A percentile compares a stretch with the other conserved stretches of the same genome.
Evolutionary conservation across 805 yeast genomes (phyloP).

Genomic region (Candida silvatica): DNA sequence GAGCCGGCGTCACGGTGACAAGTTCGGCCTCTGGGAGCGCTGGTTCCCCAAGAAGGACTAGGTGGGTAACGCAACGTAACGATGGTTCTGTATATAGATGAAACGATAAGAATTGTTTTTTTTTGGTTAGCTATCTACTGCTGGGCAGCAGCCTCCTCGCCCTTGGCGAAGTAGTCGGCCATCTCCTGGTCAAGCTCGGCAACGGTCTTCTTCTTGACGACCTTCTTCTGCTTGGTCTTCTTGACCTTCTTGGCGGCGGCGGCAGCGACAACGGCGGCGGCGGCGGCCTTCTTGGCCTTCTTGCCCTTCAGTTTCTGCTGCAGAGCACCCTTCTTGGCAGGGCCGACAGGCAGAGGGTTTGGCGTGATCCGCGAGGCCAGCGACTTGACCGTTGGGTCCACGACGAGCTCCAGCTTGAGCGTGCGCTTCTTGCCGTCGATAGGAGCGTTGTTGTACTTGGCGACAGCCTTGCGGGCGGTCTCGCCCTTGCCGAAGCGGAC

Average conservation of each 20-base stretch:
- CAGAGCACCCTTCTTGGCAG: slow-evolving; percentile 6
- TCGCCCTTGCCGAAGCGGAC: slow-evolving; percentile 63
- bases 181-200: slow-evolving; percentile 97
- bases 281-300: slow-evolving; percentile 30
- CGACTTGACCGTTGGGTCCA: slow-evolving; percentile 76
- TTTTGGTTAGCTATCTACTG: too few relatives aligned
- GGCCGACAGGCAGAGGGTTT: slow-evolving; percentile 20
- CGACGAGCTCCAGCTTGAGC: slow-evolving; percentile 71
- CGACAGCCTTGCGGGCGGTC: slow-evolving; percentile 71
- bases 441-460: slow-evolving; percentile 85
- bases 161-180: slow-evolving; percentile 84
- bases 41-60: background rate
- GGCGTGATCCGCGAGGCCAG: slow-evolving; percentile 66
- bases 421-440: slow-evolving; percentile 79
- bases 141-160: slow-evolving; percentile 16
- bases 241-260: slow-evolving; percentile 40
- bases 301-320: slow-evolving; percentile 5
- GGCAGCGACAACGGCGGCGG: slow-evolving; percentile 10
- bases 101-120: too few relatives aligned
- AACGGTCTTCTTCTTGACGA: slow-evolving; percentile 56
- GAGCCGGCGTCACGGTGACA: slow-evolving; percentile 33
- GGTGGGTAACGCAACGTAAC: background rate
- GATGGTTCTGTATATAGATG: too few relatives aligned
- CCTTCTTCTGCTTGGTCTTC: slow-evolving; percentile 14
- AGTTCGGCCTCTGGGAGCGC: slow-evolving; percentile 12